Evolutionary conservation across 345 rosid genomes (phyloP), one percentile per base, ranked within the genome.

Genomic region (Euclidium syriacum): DNA sequence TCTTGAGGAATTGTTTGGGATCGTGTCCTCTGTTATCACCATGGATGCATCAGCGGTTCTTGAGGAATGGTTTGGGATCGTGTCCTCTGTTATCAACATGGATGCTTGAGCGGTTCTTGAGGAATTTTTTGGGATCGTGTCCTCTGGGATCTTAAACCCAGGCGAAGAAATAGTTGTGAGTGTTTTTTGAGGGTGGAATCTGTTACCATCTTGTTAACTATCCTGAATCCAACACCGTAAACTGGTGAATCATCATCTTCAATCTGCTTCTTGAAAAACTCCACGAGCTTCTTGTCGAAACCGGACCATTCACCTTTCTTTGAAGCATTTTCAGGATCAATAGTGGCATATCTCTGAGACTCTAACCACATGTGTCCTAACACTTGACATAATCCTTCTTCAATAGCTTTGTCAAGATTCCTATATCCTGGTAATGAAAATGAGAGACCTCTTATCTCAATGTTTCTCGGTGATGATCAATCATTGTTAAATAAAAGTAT

Each of bases 361-460:
- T n/a, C n/a, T n/a, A n/a, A n/a, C n/a, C n/a, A n/a, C n/a, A n/a
- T 74, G 72, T 85, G 90, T 52, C 87, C 91, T 44, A 88, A 54
- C 35, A 88, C 96, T 71, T 85, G 96, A 49, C 96, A 88, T 46
- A 88, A 83, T 12, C 96, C 96, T 75, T 85, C 96, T 70, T 88
- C 96, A 7, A 88, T 85, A 33, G 85, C 86, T 52, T 82, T 85
- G 10, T 73, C 67, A 40, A 83, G 82, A 59, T 75, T 79, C 20
- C 85, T 84, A 67, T 70, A 85, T 46, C 96, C 95, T 87, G n/a
- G 61, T 1, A 34, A 39, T 12, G 1, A 5, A 29, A 9, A n/a
- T 4, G 6, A 11, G 6, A 36, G 41, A 4, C 10, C 10, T 36
- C 1, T 36, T n/a, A n/a, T n/a, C n/a, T n/a, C n/a, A n/a, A n/a